phyloP scores from a whole-genome alignment of 129 eudicot genomes.

The Ambrosia trifida region DNA sequence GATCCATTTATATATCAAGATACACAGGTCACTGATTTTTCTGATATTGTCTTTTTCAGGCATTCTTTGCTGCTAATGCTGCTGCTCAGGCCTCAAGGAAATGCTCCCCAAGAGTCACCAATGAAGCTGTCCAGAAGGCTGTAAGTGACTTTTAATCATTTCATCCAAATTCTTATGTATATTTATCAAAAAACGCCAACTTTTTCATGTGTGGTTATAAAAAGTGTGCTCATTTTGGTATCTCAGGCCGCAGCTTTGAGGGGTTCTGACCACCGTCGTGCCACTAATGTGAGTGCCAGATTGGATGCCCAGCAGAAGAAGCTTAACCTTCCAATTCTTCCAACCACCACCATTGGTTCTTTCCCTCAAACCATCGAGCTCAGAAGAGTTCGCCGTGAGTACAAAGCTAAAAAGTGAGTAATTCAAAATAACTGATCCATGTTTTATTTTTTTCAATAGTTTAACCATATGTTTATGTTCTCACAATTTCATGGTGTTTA shows the following conservation, averaged over 20 bases:
- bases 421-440: not conserved
- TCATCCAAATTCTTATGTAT: not conserved
- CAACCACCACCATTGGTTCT: slow-evolving; percentile 96
- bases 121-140: slow-evolving; percentile 85
- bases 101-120: slow-evolving; percentile 92
- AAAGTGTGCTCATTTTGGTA: not conserved
- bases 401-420: slow-evolving; percentile 88
- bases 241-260: slow-evolving; percentile 76
- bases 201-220: not conserved
- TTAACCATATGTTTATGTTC: not conserved
- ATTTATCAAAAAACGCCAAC: no score
- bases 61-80: slow-evolving; percentile 86
- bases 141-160: slow-evolving; percentile 43
- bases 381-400: slow-evolving; percentile 94
- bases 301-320: slow-evolving; percentile 93
- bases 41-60: slow-evolving; percentile 42
- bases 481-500: not conserved
- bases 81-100: slow-evolving; percentile 96
- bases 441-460: not conserved
- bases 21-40: not conserved
- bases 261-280: slow-evolving; percentile 93
- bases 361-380: slow-evolving; percentile 97
- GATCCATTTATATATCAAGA: not conserved
- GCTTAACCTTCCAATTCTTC: slow-evolving; percentile 88
- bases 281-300: slow-evolving; percentile 79